phyloP scores from a whole-genome alignment of 192 early-diverging fungal genomes.

The Lobosporangium transversale region DNA sequence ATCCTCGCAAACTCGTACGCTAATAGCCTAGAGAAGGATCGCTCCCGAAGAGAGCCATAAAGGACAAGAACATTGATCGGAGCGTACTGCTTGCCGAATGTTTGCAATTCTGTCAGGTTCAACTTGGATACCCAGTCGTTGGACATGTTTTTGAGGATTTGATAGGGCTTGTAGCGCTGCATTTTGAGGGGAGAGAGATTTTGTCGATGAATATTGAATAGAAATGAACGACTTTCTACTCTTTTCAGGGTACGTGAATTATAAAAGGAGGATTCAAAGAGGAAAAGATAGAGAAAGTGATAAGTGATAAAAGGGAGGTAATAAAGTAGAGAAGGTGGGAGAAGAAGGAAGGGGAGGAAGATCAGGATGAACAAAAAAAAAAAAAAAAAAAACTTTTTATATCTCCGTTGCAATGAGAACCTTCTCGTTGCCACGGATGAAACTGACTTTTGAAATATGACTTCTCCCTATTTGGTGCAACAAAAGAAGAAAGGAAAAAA shows the following conservation, averaged over 20 bases:
- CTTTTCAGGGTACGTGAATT: neutral
- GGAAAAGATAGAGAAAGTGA: neutral
- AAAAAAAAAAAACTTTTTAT: no score
- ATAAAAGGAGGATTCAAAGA: neutral
- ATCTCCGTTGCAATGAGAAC: no score
- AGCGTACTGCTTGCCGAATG: slow-evolving; percentile 17
- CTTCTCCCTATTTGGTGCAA: no score
- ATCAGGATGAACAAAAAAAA: no score
- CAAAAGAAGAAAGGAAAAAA: no score
- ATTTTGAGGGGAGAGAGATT: neutral
- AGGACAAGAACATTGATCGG: slow-evolving; percentile 57
- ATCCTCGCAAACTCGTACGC: slow-evolving; percentile 62
- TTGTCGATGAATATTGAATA: neutral
- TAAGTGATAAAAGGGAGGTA: neutral
- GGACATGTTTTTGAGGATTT: slow-evolving; percentile 10
- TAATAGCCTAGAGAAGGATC: slow-evolving; percentile 61
- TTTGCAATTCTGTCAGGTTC: slow-evolving; percentile 23
- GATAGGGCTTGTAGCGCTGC: slow-evolving; percentile 29
- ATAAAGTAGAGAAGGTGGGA: no score
- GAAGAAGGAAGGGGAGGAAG: no score
- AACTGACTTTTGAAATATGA: no score
- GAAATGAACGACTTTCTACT: neutral
- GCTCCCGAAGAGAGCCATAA: slow-evolving; percentile 59
- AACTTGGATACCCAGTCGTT: slow-evolving; percentile 44
- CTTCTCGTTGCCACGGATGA: no score